Evolutionary conservation across 805 yeast species (phyloP).

Genomic region (Cyberlindnera veronae): DNA sequence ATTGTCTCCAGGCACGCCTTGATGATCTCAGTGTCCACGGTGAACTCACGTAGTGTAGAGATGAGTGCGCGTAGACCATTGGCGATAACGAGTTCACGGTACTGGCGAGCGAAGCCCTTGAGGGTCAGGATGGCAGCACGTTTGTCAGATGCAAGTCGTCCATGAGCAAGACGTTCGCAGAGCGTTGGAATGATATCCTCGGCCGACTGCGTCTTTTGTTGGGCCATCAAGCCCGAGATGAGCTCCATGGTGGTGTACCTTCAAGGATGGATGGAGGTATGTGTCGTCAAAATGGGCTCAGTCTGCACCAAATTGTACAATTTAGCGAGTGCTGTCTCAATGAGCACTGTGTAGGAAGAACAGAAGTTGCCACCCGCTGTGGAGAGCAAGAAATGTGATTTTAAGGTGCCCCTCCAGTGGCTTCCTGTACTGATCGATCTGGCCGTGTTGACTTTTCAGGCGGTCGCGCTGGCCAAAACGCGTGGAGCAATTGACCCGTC

Average conservation of each 20-base stretch:
- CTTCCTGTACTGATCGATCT: too few species aligned
- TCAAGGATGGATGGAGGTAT: too few species aligned
- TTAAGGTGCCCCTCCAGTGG: too few species aligned
- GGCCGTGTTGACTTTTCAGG: too few species aligned
- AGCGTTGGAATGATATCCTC: constrained; percentile 85
- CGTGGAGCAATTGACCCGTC: too few species aligned
- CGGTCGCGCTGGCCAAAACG: too few species aligned
- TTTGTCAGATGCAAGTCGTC: constrained; percentile 78
- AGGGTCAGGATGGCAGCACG: constrained; percentile 88
- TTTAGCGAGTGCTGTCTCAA: neutral
- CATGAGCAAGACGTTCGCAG: constrained; percentile 82
- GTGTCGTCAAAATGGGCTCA: too few species aligned
- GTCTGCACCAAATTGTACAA: too few species aligned
- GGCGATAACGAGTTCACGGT: constrained; percentile 87
- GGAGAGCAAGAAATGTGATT: neutral
- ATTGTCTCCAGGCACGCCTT: constrained; percentile 85
- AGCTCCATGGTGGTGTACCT: constrained; percentile 33
- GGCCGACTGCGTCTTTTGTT: constrained; percentile 54
- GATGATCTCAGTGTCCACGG: constrained; percentile 65
- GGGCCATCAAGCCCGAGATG: constrained; percentile 39
- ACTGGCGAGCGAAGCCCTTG: constrained; percentile 84
- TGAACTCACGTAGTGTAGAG: constrained; percentile 59
- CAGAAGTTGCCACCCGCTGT: too few species aligned
- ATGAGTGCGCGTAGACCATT: constrained; percentile 77
- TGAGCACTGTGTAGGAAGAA: too few species aligned